These are phyloP conservation scores for Dittrichia graveolens DNA, from an alignment of 129 eudicot species.

Conservation along the genomic window DNA sequence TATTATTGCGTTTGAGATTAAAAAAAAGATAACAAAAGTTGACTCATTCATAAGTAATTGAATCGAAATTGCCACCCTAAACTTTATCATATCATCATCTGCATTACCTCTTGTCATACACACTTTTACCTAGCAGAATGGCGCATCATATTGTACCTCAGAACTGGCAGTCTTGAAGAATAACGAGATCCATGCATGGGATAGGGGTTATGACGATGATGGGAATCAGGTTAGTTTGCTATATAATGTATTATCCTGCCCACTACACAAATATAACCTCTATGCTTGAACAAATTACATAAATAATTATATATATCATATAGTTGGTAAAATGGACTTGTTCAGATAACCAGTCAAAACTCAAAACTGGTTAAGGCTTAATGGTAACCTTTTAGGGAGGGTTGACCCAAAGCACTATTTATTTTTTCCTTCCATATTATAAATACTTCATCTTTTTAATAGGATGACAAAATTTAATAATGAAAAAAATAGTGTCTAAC, in stretches of 20 bases:
- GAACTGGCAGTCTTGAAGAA: constrained; percentile 87
- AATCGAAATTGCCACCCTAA: background rate
- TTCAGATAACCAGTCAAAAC: constrained; percentile 1
- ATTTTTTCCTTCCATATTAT: background rate
- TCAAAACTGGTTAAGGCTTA: background rate
- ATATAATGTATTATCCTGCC: background rate
- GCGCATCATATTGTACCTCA: constrained; percentile 83
- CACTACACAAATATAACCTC: background rate
- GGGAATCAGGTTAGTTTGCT: constrained; percentile 82
- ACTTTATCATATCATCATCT: background rate
- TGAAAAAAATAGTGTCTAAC: background rate
- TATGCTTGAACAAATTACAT: constrained; percentile 12
- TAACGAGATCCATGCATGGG: constrained; percentile 90
- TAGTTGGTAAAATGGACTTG: background rate
- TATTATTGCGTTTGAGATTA: background rate
- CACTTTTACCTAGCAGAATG: constrained; percentile 55
- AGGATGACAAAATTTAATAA: background rate
- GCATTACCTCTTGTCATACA: background rate
- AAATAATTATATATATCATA: background rate
- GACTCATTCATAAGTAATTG: background rate
- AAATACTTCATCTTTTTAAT: background rate
- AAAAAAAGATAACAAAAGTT: background rate
- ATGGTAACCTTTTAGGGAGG: background rate
- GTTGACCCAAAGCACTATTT: background rate
- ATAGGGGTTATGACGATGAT: constrained; percentile 88